These are phyloP conservation scores for Sugiyamaella novakii DNA, from an alignment of 1,139 yeast genomes.

Conservation along the genomic window DNA sequence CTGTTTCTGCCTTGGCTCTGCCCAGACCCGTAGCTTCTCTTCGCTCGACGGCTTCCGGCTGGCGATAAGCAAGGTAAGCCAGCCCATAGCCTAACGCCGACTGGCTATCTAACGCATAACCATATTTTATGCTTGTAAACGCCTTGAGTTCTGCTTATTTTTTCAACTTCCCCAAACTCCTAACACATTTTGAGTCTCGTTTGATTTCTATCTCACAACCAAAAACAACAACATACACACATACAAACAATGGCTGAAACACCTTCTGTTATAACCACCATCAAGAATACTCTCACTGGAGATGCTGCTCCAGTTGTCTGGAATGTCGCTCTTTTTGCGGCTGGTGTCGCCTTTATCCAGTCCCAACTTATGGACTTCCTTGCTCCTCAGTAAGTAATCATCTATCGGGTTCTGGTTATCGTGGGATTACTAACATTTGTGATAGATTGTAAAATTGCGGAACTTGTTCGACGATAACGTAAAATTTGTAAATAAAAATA, in stretches of 20 bases:
- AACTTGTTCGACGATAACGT: too few species aligned
- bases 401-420: not conserved
- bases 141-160: not conserved
- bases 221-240: not conserved
- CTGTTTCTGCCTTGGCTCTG: too few species aligned
- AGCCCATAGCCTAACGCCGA: too few species aligned
- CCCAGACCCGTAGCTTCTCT: too few species aligned
- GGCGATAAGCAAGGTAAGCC: too few species aligned
- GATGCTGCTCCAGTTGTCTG: conserved; percentile 34
- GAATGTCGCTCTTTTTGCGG: conserved; percentile 40
- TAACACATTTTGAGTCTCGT: too few species aligned
- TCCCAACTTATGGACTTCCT: conserved; percentile 45
- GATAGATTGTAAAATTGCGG: not conserved
- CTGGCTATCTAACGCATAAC: not conserved
- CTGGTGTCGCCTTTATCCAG: conserved; percentile 46
- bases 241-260: conserved; percentile 28
- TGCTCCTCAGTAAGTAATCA: conserved; percentile 43
- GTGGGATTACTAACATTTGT: not conserved
- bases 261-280: conserved; percentile 24
- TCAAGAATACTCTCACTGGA: conserved; percentile 28
- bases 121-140: not conserved
- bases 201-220: too few species aligned
- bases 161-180: conserved; percentile 10
- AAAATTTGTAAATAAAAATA: conserved; percentile 6
- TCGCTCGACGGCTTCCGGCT: too few species aligned